Evolutionary conservation across 192 early-diverging fungal species (phyloP), one percentile per base, ranked within the genome.

Genomic region (Coemansia sp.): DNA sequence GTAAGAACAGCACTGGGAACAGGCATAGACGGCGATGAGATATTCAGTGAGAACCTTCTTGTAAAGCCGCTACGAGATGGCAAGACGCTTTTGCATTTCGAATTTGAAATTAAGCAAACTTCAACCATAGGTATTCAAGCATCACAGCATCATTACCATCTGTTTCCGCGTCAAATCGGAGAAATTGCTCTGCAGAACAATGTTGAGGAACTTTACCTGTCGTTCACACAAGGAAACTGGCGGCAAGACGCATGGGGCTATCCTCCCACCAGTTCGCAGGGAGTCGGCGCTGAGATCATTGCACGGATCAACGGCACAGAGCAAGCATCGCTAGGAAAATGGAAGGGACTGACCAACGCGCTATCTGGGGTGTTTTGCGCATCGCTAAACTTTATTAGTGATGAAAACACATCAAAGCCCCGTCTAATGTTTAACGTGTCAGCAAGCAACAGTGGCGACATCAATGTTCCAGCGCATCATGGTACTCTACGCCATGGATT

Each of bases 351-450:
- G 58, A 92, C 93, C 20, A 95, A 96, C 75, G 89, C 95, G 1
- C 84, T 98, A 21, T 91, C 95, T 18, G 95, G 97, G 2, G 78
- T 97, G 33, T 98, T 97, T 69, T 99, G 97, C 69, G 94, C 94
- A 6, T 99, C 97, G 7, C 81, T 99, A 15, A 97, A 97, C 73
- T 95, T 93, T 70, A 90, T 99, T 53, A 93, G 93, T 68, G 79
- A 86, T 16, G 87, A 88, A 26, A 85, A 86, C 43, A 95, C 94
- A 0, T 85, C 84, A 1, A 53, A 61, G 30, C 89, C 89, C 9
- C 58, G 26, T 16, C 70, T 82, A 34, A 75, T 85, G 15, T 89
- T 90, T 72, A 57, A 30, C 55, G 58, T 58, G 39, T 49, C 62
- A 35, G 23, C 15, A 35, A 31, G 7, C 26, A 29, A 39, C 56